Base-by-base conservation (phyloP, 352 stramenopile genomes). In the Phytophthora meadii region DNA sequence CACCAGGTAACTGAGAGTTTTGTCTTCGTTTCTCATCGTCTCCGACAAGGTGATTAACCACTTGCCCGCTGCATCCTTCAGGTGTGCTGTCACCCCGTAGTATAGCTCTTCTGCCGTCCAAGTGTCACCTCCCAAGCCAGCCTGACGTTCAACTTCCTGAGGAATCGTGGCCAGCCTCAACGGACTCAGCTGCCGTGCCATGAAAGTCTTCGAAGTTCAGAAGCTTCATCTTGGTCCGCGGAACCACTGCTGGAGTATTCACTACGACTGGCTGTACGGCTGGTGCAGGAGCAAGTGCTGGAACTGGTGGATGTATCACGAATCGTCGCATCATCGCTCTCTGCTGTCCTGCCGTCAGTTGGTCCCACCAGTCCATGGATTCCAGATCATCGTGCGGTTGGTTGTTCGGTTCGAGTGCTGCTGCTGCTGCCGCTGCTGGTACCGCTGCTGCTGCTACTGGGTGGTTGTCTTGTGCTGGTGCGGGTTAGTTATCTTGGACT, bases 11-110 rank as follows among this genome's bases (percentile, higher is more conserved):
- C 27, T 30, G 6, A 30, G 27, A 1, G 27, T 30, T 30, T 30
- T 30, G 27, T 30, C 27, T 30, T 30, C 27, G 27, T 30, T 7
- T 30, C 27, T 30, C 27, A 30, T 30, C 27, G 27, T 30, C 27
- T 30, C 27, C 4, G 27, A 30, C 27, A 30, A 7, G 27, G 27
- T 30, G 27, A 30, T 46, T 24, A 46, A 46, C 40, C 40, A 46
- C n/a, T 46, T 46, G n/a, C 40, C 27, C 5, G 40, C 40, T 46
- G 40, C 40, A 7, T 46, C 40, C 3, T 46, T 46, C 40, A 46
- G 15, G 6, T 46, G 40, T 5, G 40, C 40, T 14, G 40, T 46
- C 4, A 25, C 40, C 0, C 40, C 40, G 17, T 46, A 46, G 40
- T 46, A 46, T 0, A 24, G 40, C 17, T 25, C 40, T 22, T 22